Percentiles rank a stretch among this genome's conserved stretches.
Conservation (phyloP, 208 protist species). For the Balamuthia mandrillaris region DNA sequence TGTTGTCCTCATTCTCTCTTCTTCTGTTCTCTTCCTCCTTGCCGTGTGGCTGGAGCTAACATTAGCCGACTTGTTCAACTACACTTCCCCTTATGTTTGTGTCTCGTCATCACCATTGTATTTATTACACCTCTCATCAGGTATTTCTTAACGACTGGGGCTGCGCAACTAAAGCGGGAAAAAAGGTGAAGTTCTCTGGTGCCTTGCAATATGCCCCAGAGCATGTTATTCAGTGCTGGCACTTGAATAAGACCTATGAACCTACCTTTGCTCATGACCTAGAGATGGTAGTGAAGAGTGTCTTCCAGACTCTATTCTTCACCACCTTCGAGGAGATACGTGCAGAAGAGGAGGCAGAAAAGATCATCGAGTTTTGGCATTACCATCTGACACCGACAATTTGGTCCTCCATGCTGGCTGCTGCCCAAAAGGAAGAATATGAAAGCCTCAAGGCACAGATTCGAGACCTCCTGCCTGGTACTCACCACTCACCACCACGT, state of each 20-base stretch:
- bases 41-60: no score
- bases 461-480: no score
- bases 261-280: not conserved
- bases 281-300: not conserved
- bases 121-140: not conserved
- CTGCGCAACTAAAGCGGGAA: not conserved
- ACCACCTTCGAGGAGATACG: not conserved
- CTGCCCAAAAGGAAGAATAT: not conserved
- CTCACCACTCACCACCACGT: no score
- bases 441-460: not conserved
- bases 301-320: not conserved
- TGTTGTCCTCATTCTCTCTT: not conserved
- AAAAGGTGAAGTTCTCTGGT: not conserved
- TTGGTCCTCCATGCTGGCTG: not conserved
- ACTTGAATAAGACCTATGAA: not conserved
- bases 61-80: no score
- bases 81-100: no score
- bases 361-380: not conserved
- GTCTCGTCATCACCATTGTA: no score
- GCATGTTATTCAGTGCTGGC: not conserved
- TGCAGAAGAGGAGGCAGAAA: not conserved
- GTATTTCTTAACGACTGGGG: slow-evolving; percentile 4
- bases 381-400: not conserved
- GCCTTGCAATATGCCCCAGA: not conserved
- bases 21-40: no score